Percentiles rank a stretch among this genome's conserved stretches.
Evolutionary conservation across 2,329 filamentous ascomycete species (phyloP).

Genomic region (Pseudofabraea citricarpa): DNA sequence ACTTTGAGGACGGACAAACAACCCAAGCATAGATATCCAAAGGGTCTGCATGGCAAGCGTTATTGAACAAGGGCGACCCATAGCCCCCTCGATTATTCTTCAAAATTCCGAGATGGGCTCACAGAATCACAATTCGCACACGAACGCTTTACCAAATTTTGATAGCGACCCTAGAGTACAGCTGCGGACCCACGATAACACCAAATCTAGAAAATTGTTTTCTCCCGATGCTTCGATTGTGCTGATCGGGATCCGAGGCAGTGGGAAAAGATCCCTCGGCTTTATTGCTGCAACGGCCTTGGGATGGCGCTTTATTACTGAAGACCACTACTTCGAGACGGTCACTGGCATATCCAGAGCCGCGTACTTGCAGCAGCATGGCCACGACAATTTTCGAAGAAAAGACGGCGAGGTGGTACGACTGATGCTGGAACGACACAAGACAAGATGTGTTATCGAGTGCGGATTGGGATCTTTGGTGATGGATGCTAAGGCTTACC

Average conservation of each 20-base stretch:
- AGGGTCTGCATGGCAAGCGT: no score
- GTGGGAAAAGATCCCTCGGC: constrained; percentile 68
- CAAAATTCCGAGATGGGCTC: neutral
- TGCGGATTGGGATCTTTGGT: constrained; percentile 62
- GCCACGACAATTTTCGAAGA: constrained; percentile 54
- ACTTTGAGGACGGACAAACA: no score
- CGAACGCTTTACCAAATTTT: neutral
- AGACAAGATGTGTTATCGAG: constrained; percentile 58
- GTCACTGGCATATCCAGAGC: constrained; percentile 54
- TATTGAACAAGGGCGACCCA: no score
- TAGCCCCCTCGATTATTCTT: neutral
- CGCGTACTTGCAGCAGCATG: constrained; percentile 56
- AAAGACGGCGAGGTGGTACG: constrained; percentile 56
- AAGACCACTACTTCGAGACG: constrained; percentile 60
- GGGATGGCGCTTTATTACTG: constrained; percentile 59
- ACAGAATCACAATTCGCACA: neutral
- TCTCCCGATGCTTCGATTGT: constrained; percentile 60
- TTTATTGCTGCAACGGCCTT: constrained; percentile 67
- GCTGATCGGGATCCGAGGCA: constrained; percentile 64
- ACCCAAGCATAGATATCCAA: no score
- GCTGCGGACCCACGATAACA: neutral
- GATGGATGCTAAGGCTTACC: constrained; percentile 50
- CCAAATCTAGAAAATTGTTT: neutral
- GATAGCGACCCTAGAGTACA: neutral
- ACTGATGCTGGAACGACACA: constrained; percentile 48